Evolutionary conservation across 352 stramenopile genomes (phyloP), one percentile per base, ranked within the genome.

Genomic region (Pythium vanterpoolii): DNA sequence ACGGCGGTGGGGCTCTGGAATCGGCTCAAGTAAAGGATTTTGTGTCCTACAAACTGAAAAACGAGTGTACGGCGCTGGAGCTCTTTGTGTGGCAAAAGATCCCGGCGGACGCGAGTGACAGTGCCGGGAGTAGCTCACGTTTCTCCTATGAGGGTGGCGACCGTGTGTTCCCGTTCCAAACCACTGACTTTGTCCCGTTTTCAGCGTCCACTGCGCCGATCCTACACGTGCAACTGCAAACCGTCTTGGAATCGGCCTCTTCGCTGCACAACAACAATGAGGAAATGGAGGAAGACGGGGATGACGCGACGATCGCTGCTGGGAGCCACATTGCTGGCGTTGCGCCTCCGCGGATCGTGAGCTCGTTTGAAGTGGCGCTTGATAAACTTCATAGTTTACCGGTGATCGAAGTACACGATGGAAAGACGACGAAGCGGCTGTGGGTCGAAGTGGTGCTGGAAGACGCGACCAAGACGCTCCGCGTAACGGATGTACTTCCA

Each of bases 41-140:
- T 40, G 80, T 93, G 9, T 81, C 80, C 13, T 93, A 76, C 60
- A 87, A 81, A 44, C 77, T 94, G 40, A 89, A 90, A 54, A 94
- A 94, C 52, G 85, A 92, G 55, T 94, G 85, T 54, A 90, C 74
- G 36, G 81, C 82, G 18, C 71, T 90, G 24, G 79, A 86, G 34
- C 64, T 93, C 5, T 62, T 93, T 33, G 76, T 94, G 27, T 94
- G 85, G 85, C 85, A 94, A 47, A 89, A 90, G 56, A 89, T 86
- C 26, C 68, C 77, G 24, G 79, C 71, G 31, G 77, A 89, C 45
- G 74, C 70, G 19, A 78, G 69, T 18, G 74, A 55, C 24, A 77
- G 72, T 14, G 69, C 30, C 18, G 64, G 56, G 4, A 65, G 81
- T 31, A 64, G 72, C 1, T 33, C 42, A 5, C 23, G 38, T 5